phyloP scores from a whole-genome alignment of 352 stramenopile species.

The Globisporangium megalacanthum region DNA sequence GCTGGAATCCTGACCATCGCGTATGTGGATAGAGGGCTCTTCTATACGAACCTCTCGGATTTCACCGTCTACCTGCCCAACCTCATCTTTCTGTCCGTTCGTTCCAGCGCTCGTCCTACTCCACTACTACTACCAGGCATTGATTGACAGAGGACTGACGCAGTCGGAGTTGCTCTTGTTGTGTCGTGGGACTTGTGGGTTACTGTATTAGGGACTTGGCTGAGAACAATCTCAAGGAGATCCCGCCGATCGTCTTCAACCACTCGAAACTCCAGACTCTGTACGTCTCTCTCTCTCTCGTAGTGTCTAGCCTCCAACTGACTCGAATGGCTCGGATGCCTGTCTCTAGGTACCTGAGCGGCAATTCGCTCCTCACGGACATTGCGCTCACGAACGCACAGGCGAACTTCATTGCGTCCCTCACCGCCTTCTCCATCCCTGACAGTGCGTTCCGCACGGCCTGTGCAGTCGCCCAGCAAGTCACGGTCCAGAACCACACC shows the following conservation, averaged over 20 bases:
- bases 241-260: not conserved
- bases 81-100: too few relatives aligned
- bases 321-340: too few relatives aligned
- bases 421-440: not conserved
- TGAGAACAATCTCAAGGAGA: not conserved
- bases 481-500: not conserved
- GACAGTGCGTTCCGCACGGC: not conserved
- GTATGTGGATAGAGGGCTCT: not conserved
- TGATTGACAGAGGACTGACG: too few relatives aligned
- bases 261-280: not conserved
- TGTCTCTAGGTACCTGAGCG: not conserved
- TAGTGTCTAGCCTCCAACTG: too few relatives aligned
- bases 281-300: not conserved
- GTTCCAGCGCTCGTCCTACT: too few relatives aligned
- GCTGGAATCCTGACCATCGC: not conserved
- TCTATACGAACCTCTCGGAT: too few relatives aligned
- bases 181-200: not conserved
- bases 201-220: not conserved
- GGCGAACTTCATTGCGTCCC: conserved; percentile 3
- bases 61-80: too few relatives aligned
- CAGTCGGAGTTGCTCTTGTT: not conserved
- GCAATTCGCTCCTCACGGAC: conserved; percentile 1
- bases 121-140: too few relatives aligned
- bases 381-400: conserved; percentile 6
- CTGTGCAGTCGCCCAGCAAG: conserved; percentile 3